These are phyloP conservation scores for Lipomyces starkeyi DNA, from an alignment of 805 yeast species.

Conservation along the genomic window DNA sequence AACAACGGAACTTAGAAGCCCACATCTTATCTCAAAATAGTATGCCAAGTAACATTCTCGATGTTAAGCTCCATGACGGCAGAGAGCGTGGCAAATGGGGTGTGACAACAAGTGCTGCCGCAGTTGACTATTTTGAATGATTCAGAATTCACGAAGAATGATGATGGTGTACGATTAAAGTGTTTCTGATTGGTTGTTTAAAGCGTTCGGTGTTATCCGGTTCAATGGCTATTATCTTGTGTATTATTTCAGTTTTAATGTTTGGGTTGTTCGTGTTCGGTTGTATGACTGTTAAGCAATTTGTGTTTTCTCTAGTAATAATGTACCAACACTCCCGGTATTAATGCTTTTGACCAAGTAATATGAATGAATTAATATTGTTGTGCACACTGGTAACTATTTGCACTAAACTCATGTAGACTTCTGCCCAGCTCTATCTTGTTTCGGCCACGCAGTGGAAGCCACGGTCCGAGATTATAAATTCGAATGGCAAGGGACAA, in stretches of 20 bases:
- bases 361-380: too few relatives aligned
- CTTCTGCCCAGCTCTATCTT: too few relatives aligned
- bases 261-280: neutral
- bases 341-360: too few relatives aligned
- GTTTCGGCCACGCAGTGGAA: too few relatives aligned
- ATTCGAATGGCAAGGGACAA: too few relatives aligned
- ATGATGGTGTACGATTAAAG: neutral
- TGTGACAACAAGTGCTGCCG: slow-evolving; percentile 50
- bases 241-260: neutral
- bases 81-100: slow-evolving; percentile 53
- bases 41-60: slow-evolving; percentile 41
- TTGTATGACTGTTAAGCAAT: too few relatives aligned
- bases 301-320: too few relatives aligned
- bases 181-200: neutral
- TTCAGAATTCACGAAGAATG: neutral
- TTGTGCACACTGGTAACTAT: too few relatives aligned
- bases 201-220: neutral
- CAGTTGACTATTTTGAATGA: slow-evolving; percentile 42
- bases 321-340: too few relatives aligned
- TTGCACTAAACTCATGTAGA: too few relatives aligned
- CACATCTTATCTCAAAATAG: slow-evolving; percentile 33
- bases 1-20: slow-evolving; percentile 30
- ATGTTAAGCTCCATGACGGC: slow-evolving; percentile 46
- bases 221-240: neutral
- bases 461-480: too few relatives aligned